These are phyloP conservation scores for Fusarium sp. DNA, from an alignment of 2,329 filamentous ascomycete genomes.

Conservation along the genomic window DNA sequence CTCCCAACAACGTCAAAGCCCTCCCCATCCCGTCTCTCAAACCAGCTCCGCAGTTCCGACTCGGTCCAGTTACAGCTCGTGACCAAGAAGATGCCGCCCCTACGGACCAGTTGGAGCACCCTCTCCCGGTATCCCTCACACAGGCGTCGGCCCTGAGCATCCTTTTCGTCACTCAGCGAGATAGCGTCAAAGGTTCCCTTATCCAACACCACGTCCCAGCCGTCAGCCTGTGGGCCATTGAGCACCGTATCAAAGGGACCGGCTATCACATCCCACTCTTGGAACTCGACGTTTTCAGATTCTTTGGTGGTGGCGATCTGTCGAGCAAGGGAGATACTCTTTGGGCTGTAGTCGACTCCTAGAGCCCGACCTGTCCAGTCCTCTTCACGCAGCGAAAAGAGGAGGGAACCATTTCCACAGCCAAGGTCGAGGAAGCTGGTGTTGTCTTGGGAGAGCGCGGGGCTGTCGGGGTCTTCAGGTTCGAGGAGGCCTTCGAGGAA, in stretches of 20 bases:
- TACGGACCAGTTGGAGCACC: conserved; percentile 75
- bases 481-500: conserved; percentile 66
- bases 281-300: conserved; percentile 54
- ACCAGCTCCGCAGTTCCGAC: conserved; percentile 84
- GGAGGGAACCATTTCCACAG: conserved; percentile 91
- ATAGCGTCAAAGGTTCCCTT: conserved; percentile 99
- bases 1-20: conserved; percentile 72
- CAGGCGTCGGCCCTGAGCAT: conserved; percentile 67
- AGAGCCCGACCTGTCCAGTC: conserved; percentile 77
- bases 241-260: conserved; percentile 53
- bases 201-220: conserved; percentile 94
- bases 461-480: conserved; percentile 36
- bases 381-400: conserved; percentile 80
- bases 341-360: conserved; percentile 87
- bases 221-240: conserved; percentile 51
- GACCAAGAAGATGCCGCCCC: conserved; percentile 80
- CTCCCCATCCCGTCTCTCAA: conserved; percentile 59
- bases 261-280: conserved; percentile 73
- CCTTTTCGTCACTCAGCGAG: conserved; percentile 73
- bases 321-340: conserved; percentile 79
- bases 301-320: conserved; percentile 63
- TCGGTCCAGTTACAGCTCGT: conserved; percentile 99
- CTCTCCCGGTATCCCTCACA: conserved; percentile 81
- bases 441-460: conserved; percentile 42
- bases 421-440: conserved; percentile 85